Evolutionary conservation across 768 basidiomycete species (phyloP).

Genomic region (Termitomyces bulborhizus): DNA sequence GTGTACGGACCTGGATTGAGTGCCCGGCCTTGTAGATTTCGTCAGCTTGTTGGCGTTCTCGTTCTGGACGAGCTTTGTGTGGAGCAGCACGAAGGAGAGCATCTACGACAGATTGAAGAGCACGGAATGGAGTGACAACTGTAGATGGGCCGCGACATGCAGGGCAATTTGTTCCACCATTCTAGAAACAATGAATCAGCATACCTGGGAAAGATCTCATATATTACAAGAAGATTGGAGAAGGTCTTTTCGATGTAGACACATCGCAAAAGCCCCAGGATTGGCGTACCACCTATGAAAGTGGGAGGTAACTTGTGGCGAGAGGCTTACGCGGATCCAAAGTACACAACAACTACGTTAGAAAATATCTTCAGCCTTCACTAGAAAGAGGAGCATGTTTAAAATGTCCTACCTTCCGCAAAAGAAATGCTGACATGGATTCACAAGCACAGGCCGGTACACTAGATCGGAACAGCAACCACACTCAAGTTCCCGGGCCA

Average conservation of each 20-base stretch:
- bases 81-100: conserved; percentile 67
- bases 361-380: background rate
- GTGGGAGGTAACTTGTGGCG: conserved; percentile 8
- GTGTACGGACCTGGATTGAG: conserved; percentile 48
- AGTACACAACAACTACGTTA: conserved; percentile 63
- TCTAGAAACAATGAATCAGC: conserved; percentile 35
- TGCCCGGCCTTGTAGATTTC: conserved; percentile 64
- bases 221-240: background rate
- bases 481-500: conserved; percentile 74
- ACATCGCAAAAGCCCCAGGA: background rate
- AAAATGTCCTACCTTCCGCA: conserved; percentile 65
- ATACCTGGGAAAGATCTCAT: background rate
- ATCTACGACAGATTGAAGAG: conserved; percentile 68
- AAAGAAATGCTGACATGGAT: conserved; percentile 87
- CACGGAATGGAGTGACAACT: conserved; percentile 65
- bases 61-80: conserved; percentile 55
- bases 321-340: conserved; percentile 72
- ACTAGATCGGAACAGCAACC: conserved; percentile 82
- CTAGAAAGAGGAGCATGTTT: background rate
- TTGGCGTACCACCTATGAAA: conserved; percentile 5
- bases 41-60: conserved; percentile 78
- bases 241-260: background rate
- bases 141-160: conserved; percentile 70
- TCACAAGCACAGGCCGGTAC: conserved; percentile 76
- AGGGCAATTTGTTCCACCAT: conserved; percentile 81